Percentiles rank a stretch among this genome's conserved stretches.
Evolutionary conservation across 768 basidiomycete genomes (phyloP).

Genomic region (Pisolithus sp.): DNA sequence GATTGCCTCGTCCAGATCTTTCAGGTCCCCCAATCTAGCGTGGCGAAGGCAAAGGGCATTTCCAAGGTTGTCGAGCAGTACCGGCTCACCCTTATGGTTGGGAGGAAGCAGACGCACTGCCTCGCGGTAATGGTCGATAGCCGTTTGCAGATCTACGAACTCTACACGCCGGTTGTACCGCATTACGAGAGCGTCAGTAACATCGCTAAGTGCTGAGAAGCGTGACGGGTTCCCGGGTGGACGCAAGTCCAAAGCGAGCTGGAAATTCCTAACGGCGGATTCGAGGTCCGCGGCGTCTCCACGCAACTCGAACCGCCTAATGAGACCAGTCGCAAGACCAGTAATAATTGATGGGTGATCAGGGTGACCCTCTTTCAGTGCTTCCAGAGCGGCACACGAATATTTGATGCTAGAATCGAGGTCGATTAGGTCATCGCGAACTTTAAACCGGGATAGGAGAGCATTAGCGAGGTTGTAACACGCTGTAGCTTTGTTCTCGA

Average conservation of each 20-base stretch:
- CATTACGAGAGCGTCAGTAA: constrained; percentile 21
- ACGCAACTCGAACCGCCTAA: constrained; percentile 16
- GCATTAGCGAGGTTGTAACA: constrained; percentile 27
- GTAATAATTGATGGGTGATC: constrained; percentile 14
- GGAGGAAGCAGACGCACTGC: constrained; percentile 15
- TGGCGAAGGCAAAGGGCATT: constrained; percentile 21
- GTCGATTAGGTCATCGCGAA: constrained; percentile 13
- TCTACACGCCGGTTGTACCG: constrained; percentile 20
- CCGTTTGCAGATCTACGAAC: constrained; percentile 23
- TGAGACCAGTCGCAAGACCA: constrained; percentile 18
- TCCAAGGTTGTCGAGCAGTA: constrained; percentile 17
- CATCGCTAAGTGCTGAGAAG: constrained; percentile 15
- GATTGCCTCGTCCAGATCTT: constrained; percentile 23
- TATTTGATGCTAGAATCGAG: constrained; percentile 18
- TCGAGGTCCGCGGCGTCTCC: constrained; percentile 20
- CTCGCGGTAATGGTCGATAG: constrained; percentile 18
- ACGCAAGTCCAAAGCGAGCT: constrained; percentile 14
- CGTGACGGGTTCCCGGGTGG: constrained; percentile 10
- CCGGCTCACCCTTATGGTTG: constrained; percentile 8
- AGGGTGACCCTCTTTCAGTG: constrained; percentile 10
- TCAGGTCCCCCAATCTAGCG: constrained; percentile 6
- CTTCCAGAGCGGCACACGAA: constrained; percentile 13
- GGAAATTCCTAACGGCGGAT: constrained; percentile 20
- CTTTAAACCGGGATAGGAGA: constrained; percentile 23
- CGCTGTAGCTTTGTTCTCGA: constrained; percentile 14